phyloP scores from a whole-genome alignment of 345 rosid genomes.

The Salix suchowensis region DNA sequence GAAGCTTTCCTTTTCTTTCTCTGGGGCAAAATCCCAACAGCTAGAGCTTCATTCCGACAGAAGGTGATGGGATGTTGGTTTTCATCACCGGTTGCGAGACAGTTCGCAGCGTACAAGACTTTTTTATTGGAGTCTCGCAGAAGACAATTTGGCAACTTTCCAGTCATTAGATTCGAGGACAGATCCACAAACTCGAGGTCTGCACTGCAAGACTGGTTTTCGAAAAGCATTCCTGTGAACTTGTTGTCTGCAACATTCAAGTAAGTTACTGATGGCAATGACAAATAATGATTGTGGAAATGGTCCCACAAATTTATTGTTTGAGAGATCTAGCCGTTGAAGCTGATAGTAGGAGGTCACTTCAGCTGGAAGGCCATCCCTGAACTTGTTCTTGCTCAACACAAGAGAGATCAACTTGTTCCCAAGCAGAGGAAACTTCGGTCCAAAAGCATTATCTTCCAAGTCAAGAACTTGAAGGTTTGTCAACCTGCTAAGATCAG shows the following conservation, averaged over 20 bases:
- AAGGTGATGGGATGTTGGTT: conserved; percentile 61
- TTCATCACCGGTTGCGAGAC: conserved; percentile 44
- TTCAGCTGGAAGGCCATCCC: conserved; percentile 62
- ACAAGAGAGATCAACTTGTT: conserved; percentile 62
- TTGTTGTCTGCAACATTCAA: conserved; percentile 69
- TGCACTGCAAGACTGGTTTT: conserved; percentile 65
- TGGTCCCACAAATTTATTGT: conserved; percentile 77
- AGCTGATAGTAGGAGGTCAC: conserved; percentile 67
- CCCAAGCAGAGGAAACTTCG: conserved; percentile 67
- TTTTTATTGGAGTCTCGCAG: conserved; percentile 41
- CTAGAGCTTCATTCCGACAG: conserved; percentile 83
- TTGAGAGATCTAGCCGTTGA: conserved; percentile 71
- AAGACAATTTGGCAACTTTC: conserved; percentile 66
- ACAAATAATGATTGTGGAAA: conserved; percentile 55
- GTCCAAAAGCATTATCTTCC: conserved; percentile 76
- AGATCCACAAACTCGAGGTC: conserved; percentile 58
- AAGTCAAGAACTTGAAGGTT: conserved; percentile 87
- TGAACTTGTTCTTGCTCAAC: conserved; percentile 77
- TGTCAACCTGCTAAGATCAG: conserved; percentile 60
- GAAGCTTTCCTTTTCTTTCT: conserved; percentile 33
- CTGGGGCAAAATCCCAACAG: conserved; percentile 73
- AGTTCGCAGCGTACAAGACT: conserved; percentile 56
- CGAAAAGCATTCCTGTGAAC: conserved; percentile 73
- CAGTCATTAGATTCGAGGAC: conserved; percentile 80
- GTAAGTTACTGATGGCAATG: conserved; percentile 63